A percentile compares a stretch with the other conserved stretches of the same genome.
Conservation (phyloP, 345 rosid genomes). For the Mangifera indica region DNA sequence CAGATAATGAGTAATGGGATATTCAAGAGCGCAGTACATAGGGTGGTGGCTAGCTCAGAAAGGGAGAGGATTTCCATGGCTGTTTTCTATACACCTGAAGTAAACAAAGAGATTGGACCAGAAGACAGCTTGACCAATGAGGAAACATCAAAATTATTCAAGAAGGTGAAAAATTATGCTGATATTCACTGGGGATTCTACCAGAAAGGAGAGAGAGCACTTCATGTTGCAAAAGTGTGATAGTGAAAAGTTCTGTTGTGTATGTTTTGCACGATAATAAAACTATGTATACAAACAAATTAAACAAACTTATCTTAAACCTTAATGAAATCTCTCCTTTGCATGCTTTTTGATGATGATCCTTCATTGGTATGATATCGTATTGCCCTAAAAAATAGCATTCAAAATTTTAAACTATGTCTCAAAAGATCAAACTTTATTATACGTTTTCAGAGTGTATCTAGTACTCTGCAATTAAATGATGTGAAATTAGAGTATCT, state of each 20-base stretch:
- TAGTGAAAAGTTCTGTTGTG: no score
- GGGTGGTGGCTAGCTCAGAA: constrained; percentile 50
- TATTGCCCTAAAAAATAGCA: background rate
- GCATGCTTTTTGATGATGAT: background rate
- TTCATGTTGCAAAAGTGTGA: constrained; percentile 40
- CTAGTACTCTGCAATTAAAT: background rate
- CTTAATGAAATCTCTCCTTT: background rate
- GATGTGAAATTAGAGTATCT: background rate
- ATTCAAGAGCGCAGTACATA: constrained; percentile 51
- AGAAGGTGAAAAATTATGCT: constrained; percentile 40
- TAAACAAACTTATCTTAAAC: no score
- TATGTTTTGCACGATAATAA: no score
- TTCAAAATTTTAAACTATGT: background rate
- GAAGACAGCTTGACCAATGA: constrained; percentile 33
- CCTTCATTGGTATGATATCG: background rate
- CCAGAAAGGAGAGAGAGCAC: constrained; percentile 43
- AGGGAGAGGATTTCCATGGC: constrained; percentile 48
- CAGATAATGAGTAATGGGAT: constrained; percentile 68
- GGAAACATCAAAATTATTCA: constrained; percentile 46
- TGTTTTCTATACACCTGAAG: constrained; percentile 37
- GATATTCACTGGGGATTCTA: constrained; percentile 38
- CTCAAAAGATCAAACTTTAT: background rate
- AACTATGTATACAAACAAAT: no score
- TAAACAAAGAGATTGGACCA: constrained; percentile 42
- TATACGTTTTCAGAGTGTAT: background rate